These are phyloP conservation scores for Suhomyces terraborum DNA, from an alignment of 1,139 yeast genomes.

Conservation along the genomic window DNA sequence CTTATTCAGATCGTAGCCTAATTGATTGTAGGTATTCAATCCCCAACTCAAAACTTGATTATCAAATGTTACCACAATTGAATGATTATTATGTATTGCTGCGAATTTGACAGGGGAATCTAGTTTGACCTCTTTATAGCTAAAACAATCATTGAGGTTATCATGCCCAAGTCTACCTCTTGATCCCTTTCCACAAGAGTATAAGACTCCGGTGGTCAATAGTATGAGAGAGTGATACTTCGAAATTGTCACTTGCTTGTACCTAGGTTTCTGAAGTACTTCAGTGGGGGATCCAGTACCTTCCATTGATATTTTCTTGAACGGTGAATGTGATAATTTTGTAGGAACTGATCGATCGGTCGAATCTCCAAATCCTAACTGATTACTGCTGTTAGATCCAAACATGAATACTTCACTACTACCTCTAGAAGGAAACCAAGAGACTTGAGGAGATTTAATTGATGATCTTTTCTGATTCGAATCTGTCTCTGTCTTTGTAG, in stretches of 20 bases:
- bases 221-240: constrained; percentile 67
- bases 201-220: constrained; percentile 56
- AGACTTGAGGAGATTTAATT: constrained; percentile 12
- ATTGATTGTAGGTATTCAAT: constrained; percentile 61
- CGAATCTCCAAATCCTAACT: constrained; percentile 69
- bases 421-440: constrained; percentile 44
- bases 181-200: constrained; percentile 67
- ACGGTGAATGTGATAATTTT: constrained; percentile 27
- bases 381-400: constrained; percentile 68
- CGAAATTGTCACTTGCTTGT: constrained; percentile 52
- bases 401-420: constrained; percentile 63
- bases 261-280: constrained; percentile 39
- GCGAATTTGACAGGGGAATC: constrained; percentile 34
- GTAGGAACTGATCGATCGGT: constrained; percentile 52
- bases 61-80: constrained; percentile 51
- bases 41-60: constrained; percentile 80
- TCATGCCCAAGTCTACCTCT: constrained; percentile 72
- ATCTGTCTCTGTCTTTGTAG: constrained; percentile 8
- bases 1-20: constrained; percentile 55
- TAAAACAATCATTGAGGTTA: constrained; percentile 36
- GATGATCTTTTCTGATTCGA: constrained; percentile 8
- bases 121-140: constrained; percentile 38
- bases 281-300: constrained; percentile 13
- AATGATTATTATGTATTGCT: constrained; percentile 67
- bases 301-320: constrained; percentile 12